A percentile compares a stretch with the other conserved stretches of the same genome.
phyloP scores from a whole-genome alignment of 768 basidiomycete genomes.

The Auriculariales sp. region DNA sequence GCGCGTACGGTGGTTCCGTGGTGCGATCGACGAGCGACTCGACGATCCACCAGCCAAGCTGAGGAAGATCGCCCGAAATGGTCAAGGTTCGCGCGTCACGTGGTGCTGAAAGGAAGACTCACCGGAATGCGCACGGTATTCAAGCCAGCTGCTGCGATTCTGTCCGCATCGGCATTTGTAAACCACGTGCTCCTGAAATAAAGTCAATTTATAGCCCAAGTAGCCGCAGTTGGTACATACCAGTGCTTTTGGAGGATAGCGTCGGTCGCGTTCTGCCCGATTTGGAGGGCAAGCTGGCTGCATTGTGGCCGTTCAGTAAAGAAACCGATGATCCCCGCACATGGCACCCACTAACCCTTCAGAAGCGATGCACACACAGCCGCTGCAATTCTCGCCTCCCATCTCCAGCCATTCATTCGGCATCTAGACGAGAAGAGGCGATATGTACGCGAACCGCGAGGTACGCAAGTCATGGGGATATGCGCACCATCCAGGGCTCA shows the following conservation, averaged over 20 bases:
- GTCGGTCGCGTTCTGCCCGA: slow-evolving; percentile 44
- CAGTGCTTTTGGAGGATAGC: slow-evolving; percentile 47
- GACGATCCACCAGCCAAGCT: slow-evolving; percentile 77
- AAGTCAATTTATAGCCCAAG: neutral
- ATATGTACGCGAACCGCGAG: neutral
- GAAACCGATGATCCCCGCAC: neutral
- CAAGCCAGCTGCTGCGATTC: slow-evolving; percentile 37
- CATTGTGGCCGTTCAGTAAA: neutral
- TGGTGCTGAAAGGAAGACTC: slow-evolving; percentile 11
- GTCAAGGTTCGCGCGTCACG: neutral
- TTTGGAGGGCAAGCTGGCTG: slow-evolving; percentile 47
- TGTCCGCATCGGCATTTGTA: slow-evolving; percentile 40
- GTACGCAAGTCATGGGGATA: slow-evolving; percentile 40
- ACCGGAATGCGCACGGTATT: slow-evolving; percentile 72
- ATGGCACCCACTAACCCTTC: slow-evolving; percentile 42
- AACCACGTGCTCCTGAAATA: slow-evolving; percentile 53
- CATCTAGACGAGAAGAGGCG: neutral
- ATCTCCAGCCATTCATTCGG: slow-evolving; percentile 50
- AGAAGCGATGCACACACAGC: slow-evolving; percentile 49
- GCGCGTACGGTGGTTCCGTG: slow-evolving; percentile 47
- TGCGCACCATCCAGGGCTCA: slow-evolving; percentile 41
- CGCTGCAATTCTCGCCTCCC: slow-evolving; percentile 50
- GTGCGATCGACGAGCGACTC: slow-evolving; percentile 51
- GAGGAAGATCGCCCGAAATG: neutral
- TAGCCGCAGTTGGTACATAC: slow-evolving; percentile 17